Evolutionary conservation across 1,139 yeast species (phyloP), one percentile per base, ranked within the genome.

Genomic region (Yamadazyma membranifaciens): DNA sequence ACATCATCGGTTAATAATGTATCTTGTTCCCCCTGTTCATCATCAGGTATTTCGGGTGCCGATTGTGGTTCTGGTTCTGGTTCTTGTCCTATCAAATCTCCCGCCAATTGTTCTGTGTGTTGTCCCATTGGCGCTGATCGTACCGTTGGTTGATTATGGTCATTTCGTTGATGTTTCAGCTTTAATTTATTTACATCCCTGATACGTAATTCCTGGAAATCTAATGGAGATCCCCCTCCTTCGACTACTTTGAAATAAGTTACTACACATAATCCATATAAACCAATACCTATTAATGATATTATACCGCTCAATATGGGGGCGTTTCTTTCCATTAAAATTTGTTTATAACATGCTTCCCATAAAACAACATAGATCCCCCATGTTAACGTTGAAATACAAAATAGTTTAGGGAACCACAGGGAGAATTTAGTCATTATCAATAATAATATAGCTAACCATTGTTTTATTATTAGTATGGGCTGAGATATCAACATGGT

Each of bases 181-280:
- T 28, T 31, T 13, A 41, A 36, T 7, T 13, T 17, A 10, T 45
- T 46, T 13, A 50, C n/a, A 33, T 56, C 48, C 11, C 40, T 40
- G 13, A 59, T 56, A 28, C 42, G 44, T 29, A 65, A 47, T 36
- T 59, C 60, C 4, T 51, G 49, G 40, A 56, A 68, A 39, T 67
- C 73, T 25, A 54, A 47, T 0, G 92, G 89, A 15, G 83, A 77
- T 0, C 91, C 91, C 0, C 89, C 79, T 0, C 95, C 95, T 2
- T 40, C 20, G 4, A 86, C 72, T 3, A 83, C 77, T 52, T 69
- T 63, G 52, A 65, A 76, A 55, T 87, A 87, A 1, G 85, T 52
- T 24, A 58, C 57, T 3, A 65, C 42, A 43, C 66, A 54, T 22
- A 67, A 45, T 10, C 35, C 39, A 41, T 59, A 66, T 36, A 67